phyloP scores from a whole-genome alignment of 768 basidiomycete species.

The Leccinum arenicola region DNA sequence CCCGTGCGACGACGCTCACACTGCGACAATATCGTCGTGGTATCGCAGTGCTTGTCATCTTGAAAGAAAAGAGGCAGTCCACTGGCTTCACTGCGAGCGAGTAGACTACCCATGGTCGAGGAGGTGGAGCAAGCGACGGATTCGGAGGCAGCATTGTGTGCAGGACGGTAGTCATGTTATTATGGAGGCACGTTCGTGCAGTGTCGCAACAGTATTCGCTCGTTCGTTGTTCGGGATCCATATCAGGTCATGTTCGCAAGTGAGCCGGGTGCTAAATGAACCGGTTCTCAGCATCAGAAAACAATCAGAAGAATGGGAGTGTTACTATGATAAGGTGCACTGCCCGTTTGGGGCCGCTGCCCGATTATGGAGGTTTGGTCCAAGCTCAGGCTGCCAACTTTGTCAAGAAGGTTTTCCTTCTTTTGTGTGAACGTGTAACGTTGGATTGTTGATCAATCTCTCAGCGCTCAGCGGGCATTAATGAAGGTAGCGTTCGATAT shows the following conservation, averaged over 20 bases:
- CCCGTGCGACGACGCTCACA: neutral
- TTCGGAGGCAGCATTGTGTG: neutral
- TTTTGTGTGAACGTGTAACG: too few relatives aligned
- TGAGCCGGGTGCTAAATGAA: neutral
- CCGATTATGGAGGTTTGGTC: too few relatives aligned
- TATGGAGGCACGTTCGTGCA: neutral
- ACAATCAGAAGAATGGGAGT: too few relatives aligned
- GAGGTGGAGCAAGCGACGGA: neutral
- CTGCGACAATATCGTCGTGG: neutral
- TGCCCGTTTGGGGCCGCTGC: neutral
- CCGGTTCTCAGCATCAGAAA: too few relatives aligned
- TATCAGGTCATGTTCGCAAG: neutral
- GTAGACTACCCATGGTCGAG: neutral
- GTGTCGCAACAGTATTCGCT: neutral
- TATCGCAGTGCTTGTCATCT: neutral
- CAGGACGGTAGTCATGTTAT: neutral
- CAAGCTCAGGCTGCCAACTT: too few relatives aligned
- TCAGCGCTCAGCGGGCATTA: too few relatives aligned
- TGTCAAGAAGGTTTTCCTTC: too few relatives aligned
- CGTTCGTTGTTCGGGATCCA: neutral
- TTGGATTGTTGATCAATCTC: too few relatives aligned
- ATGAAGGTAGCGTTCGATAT: too few relatives aligned
- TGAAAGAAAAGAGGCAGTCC: neutral
- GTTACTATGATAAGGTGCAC: neutral
- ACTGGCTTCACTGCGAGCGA: neutral